Conservation (phyloP, 2,329 filamentous ascomycete genomes). For the Reticulascus tulasneorum region DNA sequence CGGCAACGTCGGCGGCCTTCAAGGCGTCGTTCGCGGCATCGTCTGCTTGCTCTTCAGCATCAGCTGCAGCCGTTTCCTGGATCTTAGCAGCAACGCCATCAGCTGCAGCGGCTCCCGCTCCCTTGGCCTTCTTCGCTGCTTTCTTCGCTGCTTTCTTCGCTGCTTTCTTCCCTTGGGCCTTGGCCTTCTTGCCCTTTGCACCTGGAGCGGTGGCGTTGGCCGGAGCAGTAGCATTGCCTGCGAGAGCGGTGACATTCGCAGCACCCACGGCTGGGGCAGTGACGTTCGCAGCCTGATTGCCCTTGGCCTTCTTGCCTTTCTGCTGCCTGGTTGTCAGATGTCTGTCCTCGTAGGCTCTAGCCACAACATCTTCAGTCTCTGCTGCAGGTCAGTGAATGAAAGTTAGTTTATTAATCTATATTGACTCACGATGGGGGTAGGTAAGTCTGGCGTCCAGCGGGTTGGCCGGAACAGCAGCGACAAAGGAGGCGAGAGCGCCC, state of each 20-base stretch:
- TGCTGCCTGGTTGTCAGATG: background rate
- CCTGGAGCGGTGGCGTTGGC: background rate
- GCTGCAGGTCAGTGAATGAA: background rate
- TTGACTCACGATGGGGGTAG: background rate
- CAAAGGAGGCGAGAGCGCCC: slow-evolving; percentile 1
- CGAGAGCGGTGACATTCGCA: background rate
- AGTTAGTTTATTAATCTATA: too few relatives aligned
- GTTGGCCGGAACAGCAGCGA: background rate
- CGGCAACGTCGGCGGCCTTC: background rate
- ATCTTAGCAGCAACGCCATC: slow-evolving; percentile 2
- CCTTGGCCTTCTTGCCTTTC: slow-evolving; percentile 2
- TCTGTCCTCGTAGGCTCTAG: too few relatives aligned
- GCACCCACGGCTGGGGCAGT: slow-evolving; percentile 5
- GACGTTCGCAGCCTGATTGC: slow-evolving; percentile 5
- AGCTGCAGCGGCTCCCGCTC: too few relatives aligned
- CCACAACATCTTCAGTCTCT: background rate
- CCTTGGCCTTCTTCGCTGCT: slow-evolving; percentile 2
- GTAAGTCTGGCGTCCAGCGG: background rate
- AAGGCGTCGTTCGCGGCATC: background rate
- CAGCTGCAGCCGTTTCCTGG: slow-evolving; percentile 4
- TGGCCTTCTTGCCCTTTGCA: background rate
- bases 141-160: too few relatives aligned
- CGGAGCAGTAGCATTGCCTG: background rate
- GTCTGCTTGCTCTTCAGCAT: background rate
- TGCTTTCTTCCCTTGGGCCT: slow-evolving; percentile 4